Evolutionary conservation across 768 basidiomycete genomes (phyloP).

Genomic region (Lentinus brumalis): DNA sequence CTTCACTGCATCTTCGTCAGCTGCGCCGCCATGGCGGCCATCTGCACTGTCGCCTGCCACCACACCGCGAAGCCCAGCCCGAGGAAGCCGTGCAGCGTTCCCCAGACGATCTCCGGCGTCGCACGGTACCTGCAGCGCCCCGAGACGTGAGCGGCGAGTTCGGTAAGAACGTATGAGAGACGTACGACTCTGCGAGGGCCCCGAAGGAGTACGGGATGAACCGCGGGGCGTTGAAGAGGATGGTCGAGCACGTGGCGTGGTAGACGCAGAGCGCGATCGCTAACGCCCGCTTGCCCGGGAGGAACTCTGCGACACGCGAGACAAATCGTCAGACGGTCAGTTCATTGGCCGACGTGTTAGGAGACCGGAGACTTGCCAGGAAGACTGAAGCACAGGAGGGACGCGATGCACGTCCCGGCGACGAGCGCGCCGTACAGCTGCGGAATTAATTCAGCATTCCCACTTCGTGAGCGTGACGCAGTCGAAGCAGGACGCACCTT

Average conservation of each 20-base stretch:
- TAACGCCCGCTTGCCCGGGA: conserved; percentile 83
- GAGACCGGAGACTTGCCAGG: conserved; percentile 54
- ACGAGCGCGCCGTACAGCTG: conserved; percentile 73
- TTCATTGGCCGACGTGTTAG: too few relatives aligned
- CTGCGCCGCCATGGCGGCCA: conserved; percentile 21
- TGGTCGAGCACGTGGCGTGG: conserved; percentile 70
- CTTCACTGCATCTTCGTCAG: conserved; percentile 24
- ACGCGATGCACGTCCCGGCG: conserved; percentile 59
- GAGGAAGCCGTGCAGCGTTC: conserved; percentile 67
- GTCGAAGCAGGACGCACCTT: conserved; percentile 51
- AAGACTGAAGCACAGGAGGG: conserved; percentile 66
- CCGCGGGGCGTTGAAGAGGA: conserved; percentile 74
- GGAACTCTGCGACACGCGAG: conserved; percentile 54
- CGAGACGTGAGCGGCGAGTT: background rate
- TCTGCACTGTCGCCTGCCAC: conserved; percentile 77
- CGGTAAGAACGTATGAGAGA: conserved; percentile 18
- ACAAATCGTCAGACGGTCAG: background rate
- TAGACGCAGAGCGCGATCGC: conserved; percentile 78
- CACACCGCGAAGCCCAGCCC: conserved; percentile 74
- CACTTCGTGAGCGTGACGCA: too few relatives aligned
- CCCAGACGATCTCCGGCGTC: conserved; percentile 78
- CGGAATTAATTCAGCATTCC: background rate
- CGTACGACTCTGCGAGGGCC: conserved; percentile 58
- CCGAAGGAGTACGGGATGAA: conserved; percentile 81
- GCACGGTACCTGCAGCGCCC: conserved; percentile 48